Base-by-base conservation (phyloP, 2,329 filamentous ascomycete genomes). In the Salinomyces thailandicus region DNA sequence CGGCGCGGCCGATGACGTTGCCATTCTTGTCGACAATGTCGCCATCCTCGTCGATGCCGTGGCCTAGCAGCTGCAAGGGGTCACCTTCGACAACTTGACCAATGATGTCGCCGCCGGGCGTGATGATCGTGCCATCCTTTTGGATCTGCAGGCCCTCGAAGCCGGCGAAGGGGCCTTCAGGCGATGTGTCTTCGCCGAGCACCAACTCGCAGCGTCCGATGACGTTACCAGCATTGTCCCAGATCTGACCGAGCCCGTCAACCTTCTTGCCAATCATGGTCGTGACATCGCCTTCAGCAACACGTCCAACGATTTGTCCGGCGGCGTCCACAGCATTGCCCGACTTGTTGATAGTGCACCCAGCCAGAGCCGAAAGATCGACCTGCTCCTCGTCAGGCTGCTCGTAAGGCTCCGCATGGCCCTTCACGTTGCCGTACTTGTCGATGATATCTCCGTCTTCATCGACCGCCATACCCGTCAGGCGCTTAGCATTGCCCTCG, bases 371-470 rank as follows among this genome's bases (percentile, higher is more conserved):
- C 15, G 71, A 75, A n/a, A 77, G 61, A 46, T 78, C 73, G 6
- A 62, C 67, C 47, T 66, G 48, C 8, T 57, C 57, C 27, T 50
- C 50, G 19, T 71, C 64, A 7, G 61, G 55, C 41, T 67, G 65
- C 39, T 63, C 62, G 13, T 71, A 60, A 9, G 71, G 71, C 51
- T 76, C 71, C 37, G 72, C 74, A 34, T 73, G 71, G 7, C 72
- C 74, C 54, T 77, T 69, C 37, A 73, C 69, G 45, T 76, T 77
- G 46, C 74, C 74, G 46, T 69, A 70, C 47, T 73, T 73, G 56
- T 77, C 74, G 38, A 75, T 62, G 35, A 78, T 69, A 46, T 77
- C 74, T 39, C 74, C 74, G 50, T 78, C 74, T 45, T 77, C 72
- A 44, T 77, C 74, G 29, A 78, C 73, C 31, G 67, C 62, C 38